These are phyloP conservation scores for Chamaenerion angustifolium DNA, from an alignment of 345 rosid species.

Conservation along the genomic window DNA sequence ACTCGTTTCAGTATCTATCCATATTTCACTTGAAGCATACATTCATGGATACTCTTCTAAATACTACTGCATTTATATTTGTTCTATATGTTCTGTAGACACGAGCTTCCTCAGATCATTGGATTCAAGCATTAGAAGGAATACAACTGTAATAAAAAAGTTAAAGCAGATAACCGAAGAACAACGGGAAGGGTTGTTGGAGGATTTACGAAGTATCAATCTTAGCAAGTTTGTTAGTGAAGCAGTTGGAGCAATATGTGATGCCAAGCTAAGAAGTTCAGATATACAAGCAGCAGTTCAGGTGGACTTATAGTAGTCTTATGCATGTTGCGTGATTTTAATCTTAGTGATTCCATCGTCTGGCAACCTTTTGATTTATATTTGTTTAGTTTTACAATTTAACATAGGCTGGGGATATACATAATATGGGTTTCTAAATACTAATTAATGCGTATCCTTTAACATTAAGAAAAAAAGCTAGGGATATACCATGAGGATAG, in stretches of 20 bases:
- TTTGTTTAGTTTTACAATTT: too few relatives aligned
- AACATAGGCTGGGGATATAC: too few relatives aligned
- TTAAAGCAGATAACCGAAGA: slow-evolving; percentile 91
- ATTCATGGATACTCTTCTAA: background rate
- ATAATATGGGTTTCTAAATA: too few relatives aligned
- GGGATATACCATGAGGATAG: too few relatives aligned
- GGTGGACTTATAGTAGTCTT: slow-evolving; percentile 19
- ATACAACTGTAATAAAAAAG: slow-evolving; percentile 89
- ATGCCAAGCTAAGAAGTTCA: slow-evolving; percentile 81
- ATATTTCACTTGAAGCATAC: background rate
- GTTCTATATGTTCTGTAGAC: slow-evolving; percentile 31
- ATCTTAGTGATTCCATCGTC: too few relatives aligned
- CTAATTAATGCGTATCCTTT: too few relatives aligned
- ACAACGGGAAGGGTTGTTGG: slow-evolving; percentile 79
- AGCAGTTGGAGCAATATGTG: slow-evolving; percentile 89
- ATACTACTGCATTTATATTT: background rate
- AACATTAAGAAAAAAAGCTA: too few relatives aligned
- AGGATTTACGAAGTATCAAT: slow-evolving; percentile 67
- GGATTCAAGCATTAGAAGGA: slow-evolving; percentile 90
- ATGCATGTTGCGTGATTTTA: too few relatives aligned
- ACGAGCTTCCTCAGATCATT: slow-evolving; percentile 71
- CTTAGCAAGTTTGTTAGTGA: slow-evolving; percentile 93
- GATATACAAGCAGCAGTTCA: slow-evolving; percentile 95
- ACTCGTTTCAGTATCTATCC: background rate
- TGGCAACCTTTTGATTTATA: too few relatives aligned